These are phyloP conservation scores for Acaromyces ingoldii DNA, from an alignment of 1,284 basidiomycete genomes.

Conservation along the genomic window DNA sequence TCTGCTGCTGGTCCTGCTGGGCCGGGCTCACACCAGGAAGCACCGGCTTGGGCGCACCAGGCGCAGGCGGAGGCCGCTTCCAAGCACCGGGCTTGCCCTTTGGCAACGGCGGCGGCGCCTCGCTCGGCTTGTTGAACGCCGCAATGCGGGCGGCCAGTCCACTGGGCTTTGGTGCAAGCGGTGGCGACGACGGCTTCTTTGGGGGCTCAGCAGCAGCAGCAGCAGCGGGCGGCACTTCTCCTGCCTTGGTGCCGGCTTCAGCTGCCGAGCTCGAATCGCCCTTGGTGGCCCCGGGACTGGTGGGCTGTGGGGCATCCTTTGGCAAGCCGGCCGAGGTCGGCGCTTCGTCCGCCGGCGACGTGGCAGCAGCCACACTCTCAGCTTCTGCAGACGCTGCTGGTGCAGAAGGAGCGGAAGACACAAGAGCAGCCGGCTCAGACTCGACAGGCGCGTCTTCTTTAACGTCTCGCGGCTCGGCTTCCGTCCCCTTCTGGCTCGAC, in stretches of 20 bases:
- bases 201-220: conserved; percentile 3
- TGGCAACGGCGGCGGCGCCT: conserved; percentile 31
- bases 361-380: neutral
- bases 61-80: conserved; percentile 35
- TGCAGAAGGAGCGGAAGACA: neutral
- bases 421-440: conserved; percentile 4
- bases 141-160: conserved; percentile 46
- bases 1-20: neutral
- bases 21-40: conserved; percentile 21
- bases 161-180: conserved; percentile 30
- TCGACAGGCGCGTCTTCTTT: conserved; percentile 5
- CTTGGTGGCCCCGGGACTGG: neutral
- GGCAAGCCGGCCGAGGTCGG: neutral
- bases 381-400: neutral
- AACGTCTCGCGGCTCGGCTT: too few relatives aligned
- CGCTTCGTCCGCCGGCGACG: neutral
- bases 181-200: conserved; percentile 15
- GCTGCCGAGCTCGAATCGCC: too few relatives aligned
- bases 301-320: neutral
- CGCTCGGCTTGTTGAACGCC: conserved; percentile 46
- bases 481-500: too few relatives aligned
- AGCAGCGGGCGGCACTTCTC: too few relatives aligned
- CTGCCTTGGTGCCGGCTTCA: too few relatives aligned
- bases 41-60: conserved; percentile 31
- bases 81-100: conserved; percentile 43